Evolutionary conservation across 176 grass and related monocot genomes (phyloP), one percentile per base, ranked within the genome.

Genomic region (Musa beccarii): DNA sequence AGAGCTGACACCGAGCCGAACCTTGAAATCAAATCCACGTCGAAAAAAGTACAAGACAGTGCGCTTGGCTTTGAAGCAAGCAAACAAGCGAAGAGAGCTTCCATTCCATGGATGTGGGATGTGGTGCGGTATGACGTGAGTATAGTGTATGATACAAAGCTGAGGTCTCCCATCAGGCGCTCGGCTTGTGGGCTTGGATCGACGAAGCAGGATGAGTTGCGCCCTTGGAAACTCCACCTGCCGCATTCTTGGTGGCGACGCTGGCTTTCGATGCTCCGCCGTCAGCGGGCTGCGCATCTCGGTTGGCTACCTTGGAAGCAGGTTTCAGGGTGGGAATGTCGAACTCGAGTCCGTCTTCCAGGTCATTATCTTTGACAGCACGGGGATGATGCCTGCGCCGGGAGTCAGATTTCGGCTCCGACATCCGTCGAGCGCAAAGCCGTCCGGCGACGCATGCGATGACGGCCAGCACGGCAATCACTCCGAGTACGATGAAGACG

Each of bases 271-370:
- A 9, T 11, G 21, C 21, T 2, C 63, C 23, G 3, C 14, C 63
- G 10, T 2, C 24, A 28, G 63, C 23, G 14, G 23, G 24, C 10
- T 66, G 22, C 0, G 63, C 19, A 10, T 66, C 63, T 15, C 63
- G 24, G 11, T 66, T 66, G 22, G 2, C 22, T 0, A 10, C 22
- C 63, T 14, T 25, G 1, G 63, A 9, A 66, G 88, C 79, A 68
- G 92, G 89, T 26, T 88, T 91, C 63, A 83, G 84, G 10, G 84
- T 85, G 53, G 89, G 66, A 85, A 96, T 88, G 84, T 86, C 88
- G 79, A 91, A 90, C 88, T 95, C 88, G 71, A 95, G 83, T 76
- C 89, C 86, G 49, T 85, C 88, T 64, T 91, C 87, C 19, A 89
- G 81, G 84, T 89, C 87, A 14, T 6, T 43, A 43, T 89, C 84